Evolutionary conservation across 106 monocot genomes (phyloP), one percentile per base, ranked within the genome.

Genomic region (Dioscorea zingiberensis): DNA sequence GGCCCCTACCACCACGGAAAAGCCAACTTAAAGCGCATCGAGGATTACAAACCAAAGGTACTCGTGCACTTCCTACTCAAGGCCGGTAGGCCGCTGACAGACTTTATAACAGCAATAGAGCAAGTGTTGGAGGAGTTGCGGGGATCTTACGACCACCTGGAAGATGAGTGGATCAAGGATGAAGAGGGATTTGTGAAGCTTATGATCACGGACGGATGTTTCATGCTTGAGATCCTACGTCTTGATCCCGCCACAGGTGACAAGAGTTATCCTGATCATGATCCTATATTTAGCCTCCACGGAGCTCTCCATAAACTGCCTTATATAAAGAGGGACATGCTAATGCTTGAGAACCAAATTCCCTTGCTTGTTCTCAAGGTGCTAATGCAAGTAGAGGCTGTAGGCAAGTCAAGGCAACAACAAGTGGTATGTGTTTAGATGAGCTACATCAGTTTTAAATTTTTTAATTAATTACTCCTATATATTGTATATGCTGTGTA

Each of bases 1-100:
- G 79, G 79, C 48, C 79, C 79, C 18, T 69, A 69, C 73, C 79
- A 74, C 59, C 73, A 74, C 19, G 72, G 61, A 21, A 49, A 67
- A 0, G 54, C 8, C 16, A 49, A 67, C 17, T 38, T 79, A 1
- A 7, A 24, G 24, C 32, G 57, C 3, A 69, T 73, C 68, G 73
- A 79, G 58, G 47, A 62, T 5, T 64, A 79, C 74, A 79, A 79
- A 64, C 69, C 27, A 18, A 47, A 73, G 4, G 62, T 73, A 0
- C 64, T 74, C 11, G 19, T 49, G 18, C 73, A 68, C 27, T 64
- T 73, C 49, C 63, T 79, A 2, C 58, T 9, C 24, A 67, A 69
- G n/a, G 44, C 62, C 4, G 13, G 24, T 10, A 45, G 13, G 15
- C 72, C 66, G 27, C 23, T 78, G 18, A 13, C 15, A 10, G 7